Base-by-base conservation (phyloP, 768 basidiomycete genomes). In the Candolleomyces efflorescens region DNA sequence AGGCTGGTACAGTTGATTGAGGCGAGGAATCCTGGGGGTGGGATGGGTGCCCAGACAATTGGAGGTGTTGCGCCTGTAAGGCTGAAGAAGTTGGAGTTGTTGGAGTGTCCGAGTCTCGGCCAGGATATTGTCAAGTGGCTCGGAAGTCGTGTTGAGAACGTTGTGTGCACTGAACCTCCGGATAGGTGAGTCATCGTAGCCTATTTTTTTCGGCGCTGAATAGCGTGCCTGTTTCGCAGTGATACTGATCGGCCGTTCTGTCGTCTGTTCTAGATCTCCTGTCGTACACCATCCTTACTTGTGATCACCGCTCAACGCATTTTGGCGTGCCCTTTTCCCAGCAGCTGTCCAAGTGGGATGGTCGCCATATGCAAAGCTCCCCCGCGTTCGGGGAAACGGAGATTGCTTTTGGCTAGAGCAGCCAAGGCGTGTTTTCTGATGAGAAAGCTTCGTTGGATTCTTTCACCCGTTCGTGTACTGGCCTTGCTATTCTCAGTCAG, bases 1-100 rank as follows among this genome's bases (percentile, higher is more conserved):
- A 86, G 85, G 70, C 78, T 91, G 18, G 86, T 92, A 23, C 81
- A 82, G 66, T 78, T 90, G 72, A 78, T 92, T 20, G 87, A 90
- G 48, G 80, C 81, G 56, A 75, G 89, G 53, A 91, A 91, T 65
- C 89, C 90, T 0, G 77, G 75, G 51, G 66, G 70, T 46, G 70
- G 66, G 23, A 67, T 64, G 12, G 44, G 64, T n/a, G 69, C 73
- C 37, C 61, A 62, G 48, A 51, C 57, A 15, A 75, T 75, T 46
- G 74, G 73, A 24, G 80, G 80, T 0, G 79, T 78, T n/a, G 71
- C 75, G 9, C 85, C 85, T 0, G 72, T 72, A 60, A 77, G 81
- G 64, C 68, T 91, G 61, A 77, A 74, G 63, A 71, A 73, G 52
- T 65, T 92, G 37, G 88, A 90, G 70, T 61, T 90, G 75, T 71